A percentile compares a stretch with the other conserved stretches of the same genome.
Evolutionary conservation across 768 basidiomycete genomes (phyloP).

Genomic region (Lentinula guzmanii): DNA sequence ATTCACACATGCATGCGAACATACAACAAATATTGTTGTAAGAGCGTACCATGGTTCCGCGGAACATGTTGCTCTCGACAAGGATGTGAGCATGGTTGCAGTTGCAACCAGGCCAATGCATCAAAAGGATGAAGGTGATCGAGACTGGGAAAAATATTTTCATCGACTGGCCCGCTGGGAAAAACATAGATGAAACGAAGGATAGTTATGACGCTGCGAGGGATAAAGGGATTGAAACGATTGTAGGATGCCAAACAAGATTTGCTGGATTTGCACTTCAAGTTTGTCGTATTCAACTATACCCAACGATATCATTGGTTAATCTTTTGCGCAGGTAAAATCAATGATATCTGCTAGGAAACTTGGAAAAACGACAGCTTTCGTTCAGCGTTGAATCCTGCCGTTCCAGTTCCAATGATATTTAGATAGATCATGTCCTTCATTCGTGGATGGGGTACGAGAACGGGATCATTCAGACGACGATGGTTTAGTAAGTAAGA

Average conservation of each 20-base stretch:
- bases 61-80: slow-evolving; percentile 21
- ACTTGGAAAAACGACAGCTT: neutral
- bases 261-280: slow-evolving; percentile 21
- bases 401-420: neutral
- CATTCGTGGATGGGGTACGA: slow-evolving; percentile 10
- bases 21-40: neutral
- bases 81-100: slow-evolving; percentile 30
- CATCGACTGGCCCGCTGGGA: slow-evolving; percentile 34
- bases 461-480: slow-evolving; percentile 23
- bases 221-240: slow-evolving; percentile 19
- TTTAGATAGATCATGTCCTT: slow-evolving; percentile 1
- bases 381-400: neutral
- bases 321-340: neutral
- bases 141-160: slow-evolving; percentile 31
- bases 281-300: slow-evolving; percentile 3
- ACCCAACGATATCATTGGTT: neutral
- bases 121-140: slow-evolving; percentile 28
- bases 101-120: slow-evolving; percentile 24
- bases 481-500: slow-evolving; percentile 16
- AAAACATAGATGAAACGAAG: slow-evolving; percentile 20
- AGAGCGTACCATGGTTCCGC: slow-evolving; percentile 1
- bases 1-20: neutral
- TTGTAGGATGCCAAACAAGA: slow-evolving; percentile 28
- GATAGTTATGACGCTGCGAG: slow-evolving; percentile 26
- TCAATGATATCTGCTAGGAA: neutral